phyloP scores from a whole-genome alignment of 1,139 yeast species.

The Yamadazyma sp. region DNA sequence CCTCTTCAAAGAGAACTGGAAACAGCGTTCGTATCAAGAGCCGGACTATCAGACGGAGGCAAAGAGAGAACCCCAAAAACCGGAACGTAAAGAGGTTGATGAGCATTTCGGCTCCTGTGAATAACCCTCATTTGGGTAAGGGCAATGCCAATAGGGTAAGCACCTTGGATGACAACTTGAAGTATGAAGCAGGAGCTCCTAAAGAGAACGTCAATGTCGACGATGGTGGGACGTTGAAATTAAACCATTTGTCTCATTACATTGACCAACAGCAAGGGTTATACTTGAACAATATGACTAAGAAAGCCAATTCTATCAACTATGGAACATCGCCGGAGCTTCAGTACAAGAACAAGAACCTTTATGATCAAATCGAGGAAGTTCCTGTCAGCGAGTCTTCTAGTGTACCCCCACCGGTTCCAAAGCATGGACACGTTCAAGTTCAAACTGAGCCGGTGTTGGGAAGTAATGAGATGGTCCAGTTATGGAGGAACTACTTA shows the following conservation, averaged over 20 bases:
- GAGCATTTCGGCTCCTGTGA: conserved; percentile 26
- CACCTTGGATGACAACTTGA: conserved; percentile 26
- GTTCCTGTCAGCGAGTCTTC: conserved; percentile 22
- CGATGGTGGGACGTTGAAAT: conserved; percentile 16
- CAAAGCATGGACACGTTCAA: conserved; percentile 19
- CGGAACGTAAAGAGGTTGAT: conserved; percentile 13
- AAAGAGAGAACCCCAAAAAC: conserved; percentile 20
- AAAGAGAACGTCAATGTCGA: conserved; percentile 17
- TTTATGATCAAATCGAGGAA: conserved; percentile 17
- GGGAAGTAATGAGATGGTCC: conserved; percentile 20
- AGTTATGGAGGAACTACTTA: conserved; percentile 42
- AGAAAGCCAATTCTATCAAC: conserved; percentile 19
- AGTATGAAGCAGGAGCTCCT: conserved; percentile 31
- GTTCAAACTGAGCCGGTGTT: conserved; percentile 8
- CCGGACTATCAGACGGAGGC: conserved; percentile 20
- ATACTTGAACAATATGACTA: conserved; percentile 16
- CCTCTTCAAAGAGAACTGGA: conserved; percentile 29
- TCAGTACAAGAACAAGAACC: conserved; percentile 4
- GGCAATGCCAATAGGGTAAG: conserved; percentile 19
- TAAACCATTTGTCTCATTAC: conserved; percentile 26
- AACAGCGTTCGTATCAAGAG: conserved; percentile 15
- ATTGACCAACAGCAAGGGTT: conserved; percentile 30
- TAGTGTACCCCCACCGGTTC: conserved; percentile 27
- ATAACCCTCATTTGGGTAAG: conserved; percentile 31
- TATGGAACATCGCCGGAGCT: conserved; percentile 14